These are phyloP conservation scores for Lipomyces kockii DNA, from an alignment of 805 yeast species.

Conservation along the genomic window DNA sequence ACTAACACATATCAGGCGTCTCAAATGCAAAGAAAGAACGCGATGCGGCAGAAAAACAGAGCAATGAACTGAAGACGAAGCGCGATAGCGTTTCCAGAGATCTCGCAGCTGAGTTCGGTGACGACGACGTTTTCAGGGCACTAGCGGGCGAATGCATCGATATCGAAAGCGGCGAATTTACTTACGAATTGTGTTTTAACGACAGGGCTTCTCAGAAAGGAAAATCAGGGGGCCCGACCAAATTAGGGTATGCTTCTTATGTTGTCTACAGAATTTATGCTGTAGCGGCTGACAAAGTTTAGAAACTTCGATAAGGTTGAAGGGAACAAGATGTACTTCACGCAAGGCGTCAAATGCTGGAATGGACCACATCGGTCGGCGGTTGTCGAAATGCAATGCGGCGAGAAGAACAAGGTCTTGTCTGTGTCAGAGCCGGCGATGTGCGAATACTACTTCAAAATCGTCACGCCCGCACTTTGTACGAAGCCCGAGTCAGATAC, in stretches of 20 bases:
- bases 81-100: slow-evolving; percentile 34
- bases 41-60: slow-evolving; percentile 13
- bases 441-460: slow-evolving; percentile 70
- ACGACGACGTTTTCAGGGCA: slow-evolving; percentile 66
- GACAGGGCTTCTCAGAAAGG: slow-evolving; percentile 63
- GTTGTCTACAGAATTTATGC: not conserved
- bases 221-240: slow-evolving; percentile 48
- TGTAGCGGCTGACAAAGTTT: not conserved
- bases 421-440: slow-evolving; percentile 85
- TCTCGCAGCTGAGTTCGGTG: slow-evolving; percentile 54
- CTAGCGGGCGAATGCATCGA: slow-evolving; percentile 55
- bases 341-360: slow-evolving; percentile 84
- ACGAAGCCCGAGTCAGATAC: slow-evolving; percentile 19
- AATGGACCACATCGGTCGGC: slow-evolving; percentile 88
- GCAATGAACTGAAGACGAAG: slow-evolving; percentile 31
- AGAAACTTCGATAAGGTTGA: slow-evolving; percentile 40
- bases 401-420: slow-evolving; percentile 58
- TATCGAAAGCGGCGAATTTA: slow-evolving; percentile 67
- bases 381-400: slow-evolving; percentile 67
- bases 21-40: slow-evolving; percentile 29
- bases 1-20: slow-evolving; percentile 12
- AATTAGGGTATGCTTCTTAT: slow-evolving; percentile 53
- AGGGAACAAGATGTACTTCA: slow-evolving; percentile 50
- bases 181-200: slow-evolving; percentile 64
- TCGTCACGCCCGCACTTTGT: slow-evolving; percentile 44